These are phyloP conservation scores for Thecaphora thlaspeos DNA, from an alignment of 1,284 basidiomycete species.

Conservation along the genomic window DNA sequence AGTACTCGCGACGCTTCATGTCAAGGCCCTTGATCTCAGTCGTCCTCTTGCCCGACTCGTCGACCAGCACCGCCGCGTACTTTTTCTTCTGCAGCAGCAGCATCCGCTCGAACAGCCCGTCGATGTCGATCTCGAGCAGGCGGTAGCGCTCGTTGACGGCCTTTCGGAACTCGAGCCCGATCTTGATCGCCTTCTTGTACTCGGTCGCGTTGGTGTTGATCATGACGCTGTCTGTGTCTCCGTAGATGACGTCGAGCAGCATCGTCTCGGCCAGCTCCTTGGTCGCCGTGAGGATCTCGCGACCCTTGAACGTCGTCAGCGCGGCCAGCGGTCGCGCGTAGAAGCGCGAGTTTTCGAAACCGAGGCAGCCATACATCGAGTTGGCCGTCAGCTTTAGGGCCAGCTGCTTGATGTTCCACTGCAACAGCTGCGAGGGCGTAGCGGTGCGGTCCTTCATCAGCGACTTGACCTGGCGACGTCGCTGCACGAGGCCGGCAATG, in stretches of 20 bases:
- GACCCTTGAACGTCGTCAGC: constrained; percentile 94
- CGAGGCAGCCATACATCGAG: constrained; percentile 99
- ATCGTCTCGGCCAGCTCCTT: constrained; percentile 87
- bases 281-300: constrained; percentile 93
- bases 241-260: constrained; percentile 91
- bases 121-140: constrained; percentile 93
- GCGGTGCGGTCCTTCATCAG: constrained; percentile 89
- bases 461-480: constrained; percentile 85
- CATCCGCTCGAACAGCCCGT: constrained; percentile 88
- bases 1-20: constrained; percentile 98
- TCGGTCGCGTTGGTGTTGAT: constrained; percentile 93
- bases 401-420: constrained; percentile 94
- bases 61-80: constrained; percentile 85
- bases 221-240: constrained; percentile 98
- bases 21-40: constrained; percentile 93
- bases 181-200: constrained; percentile 82
- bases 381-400: constrained; percentile 98
- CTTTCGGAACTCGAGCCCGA: constrained; percentile 89
- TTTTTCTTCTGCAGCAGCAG: constrained; percentile 98
- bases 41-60: constrained; percentile 38
- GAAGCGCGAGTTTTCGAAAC: constrained; percentile 94
- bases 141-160: constrained; percentile 93
- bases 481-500: constrained; percentile 88
- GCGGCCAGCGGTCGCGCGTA: constrained; percentile 95
- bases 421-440: constrained; percentile 74